Evolutionary conservation across 202 grass and related monocot species (phyloP), one percentile per base, ranked within the genome.

Genomic region (Digitaria exilis): DNA sequence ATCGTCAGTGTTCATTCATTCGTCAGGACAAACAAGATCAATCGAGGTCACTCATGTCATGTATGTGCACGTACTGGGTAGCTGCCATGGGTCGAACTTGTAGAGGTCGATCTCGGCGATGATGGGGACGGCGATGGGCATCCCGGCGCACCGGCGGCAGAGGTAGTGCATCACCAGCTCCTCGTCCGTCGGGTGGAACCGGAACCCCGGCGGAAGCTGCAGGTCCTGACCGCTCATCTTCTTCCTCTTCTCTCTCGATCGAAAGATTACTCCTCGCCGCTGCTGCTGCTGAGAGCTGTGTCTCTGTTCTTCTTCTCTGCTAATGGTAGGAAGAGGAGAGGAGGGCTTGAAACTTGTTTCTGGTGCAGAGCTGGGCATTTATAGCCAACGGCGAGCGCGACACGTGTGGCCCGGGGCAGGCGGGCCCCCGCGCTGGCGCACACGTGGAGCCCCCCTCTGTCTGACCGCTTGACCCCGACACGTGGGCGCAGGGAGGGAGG

Each of bases 171-270:
- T 81, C 62, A 88, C 91, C 12, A 97, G 91, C 86, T 97, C 94
- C 43, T 97, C 94, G 63, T 97, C 94, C 30, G 94, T 97, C 46
- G 94, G 94, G 85, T 97, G 94, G 91, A 97, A 97, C 44, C 94
- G 88, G 90, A 97, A 97, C 21, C 94, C 94, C 16, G 94, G 94
- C 22, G 94, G 94, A 52, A 97, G 83, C 61, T 89, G 78, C 88
- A 97, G 77, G 24, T 89, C 81, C 71, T 77, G 49, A 19, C 77
- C 77, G 74, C 86, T 87, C 94, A 91, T 96, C 32, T 22, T 79
- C 18, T 66, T 25, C 8, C 2, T 4, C 32, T 78, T 17, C 7
- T 74, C 71, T 64, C 60, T 50, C 45, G 31, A 4, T 74, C 63
- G 19, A n/a, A n/a, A n/a, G n/a, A n/a, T 45, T 15, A 39, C 39